Conservation (phyloP, 345 rosid genomes). For the Clausena lansium region DNA sequence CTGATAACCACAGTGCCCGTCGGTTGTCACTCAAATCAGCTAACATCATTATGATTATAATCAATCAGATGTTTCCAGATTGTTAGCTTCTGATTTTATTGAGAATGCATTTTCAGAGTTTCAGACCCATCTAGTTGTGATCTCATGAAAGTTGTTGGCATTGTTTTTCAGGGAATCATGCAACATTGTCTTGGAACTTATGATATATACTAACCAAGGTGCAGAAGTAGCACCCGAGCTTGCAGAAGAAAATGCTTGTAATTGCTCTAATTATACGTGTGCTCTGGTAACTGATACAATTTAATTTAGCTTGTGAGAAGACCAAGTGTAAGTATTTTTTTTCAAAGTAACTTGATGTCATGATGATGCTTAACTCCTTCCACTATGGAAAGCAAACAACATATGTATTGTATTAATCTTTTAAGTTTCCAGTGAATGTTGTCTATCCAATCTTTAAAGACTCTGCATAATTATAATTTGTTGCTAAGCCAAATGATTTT, state of each 20-base stretch:
- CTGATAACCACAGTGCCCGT: too few relatives aligned
- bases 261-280: conserved; percentile 10
- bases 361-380: conserved; percentile 8
- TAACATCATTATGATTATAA: background rate
- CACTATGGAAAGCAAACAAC: conserved; percentile 10
- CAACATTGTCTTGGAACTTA: conserved; percentile 30
- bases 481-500: background rate
- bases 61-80: background rate
- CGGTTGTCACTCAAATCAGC: too few relatives aligned
- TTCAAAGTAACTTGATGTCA: conserved; percentile 14
- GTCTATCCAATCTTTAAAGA: background rate
- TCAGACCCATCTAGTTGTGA: background rate
- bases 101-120: background rate
- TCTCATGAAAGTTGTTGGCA: conserved; percentile 5
- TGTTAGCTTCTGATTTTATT: background rate
- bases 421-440: background rate
- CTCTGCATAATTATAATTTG: background rate
- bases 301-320: background rate
- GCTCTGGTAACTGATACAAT: conserved; percentile 7
- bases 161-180: conserved; percentile 36
- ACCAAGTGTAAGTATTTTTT: conserved; percentile 17
- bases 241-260: conserved; percentile 7
- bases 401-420: conserved; percentile 2
- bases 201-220: conserved; percentile 26
- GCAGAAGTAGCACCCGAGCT: conserved; percentile 12